Evolutionary conservation across 495 filamentous ascomycete species (phyloP), one percentile per base, ranked within the genome.

Genomic region (Trichoderma erinaceum): DNA sequence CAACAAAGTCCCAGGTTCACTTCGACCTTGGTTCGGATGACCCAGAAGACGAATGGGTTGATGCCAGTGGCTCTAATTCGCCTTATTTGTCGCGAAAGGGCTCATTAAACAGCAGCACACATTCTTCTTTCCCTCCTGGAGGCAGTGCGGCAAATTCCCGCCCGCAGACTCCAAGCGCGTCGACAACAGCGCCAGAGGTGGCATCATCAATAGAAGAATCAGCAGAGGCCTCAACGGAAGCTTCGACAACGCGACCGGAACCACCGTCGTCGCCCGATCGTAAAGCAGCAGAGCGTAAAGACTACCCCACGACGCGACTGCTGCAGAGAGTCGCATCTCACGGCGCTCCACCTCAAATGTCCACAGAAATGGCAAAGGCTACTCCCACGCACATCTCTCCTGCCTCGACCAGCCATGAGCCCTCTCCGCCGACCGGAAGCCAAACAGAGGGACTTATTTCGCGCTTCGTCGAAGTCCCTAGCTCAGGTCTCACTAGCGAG

Each of bases 291-390:
- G 73, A 72, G 12, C 77, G 77, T 48, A 80, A 77, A 38, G 76
- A 83, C 66, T 79, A 81, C 50, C 81, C 88, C 67, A 89, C 86
- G 18, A 82, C 85, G 3, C 78, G 86, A 63, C 75, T 89, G 23
- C 79, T 89, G 5, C 83, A 87, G 72, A 80, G 86, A 65, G 80
- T 78, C 41, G 79, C 83, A 8, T 85, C 83, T 12, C 78, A 85
- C 50, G 81, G 84, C 69, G 82, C 83, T 25, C 81, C 84, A 16
- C 87, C 87, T 56, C 82, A 84, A 71, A 87, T 87, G 83, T 85
- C 85, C 38, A 70, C 80, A 66, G 79, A 87, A 69, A 84, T 80
- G 16, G 86, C 81, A 6, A 82, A 80, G 1, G 85, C 80, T 29
- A 79, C 78, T 35, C 75, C 71, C 18, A 70, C 73, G n/a, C 68